Conservation (phyloP, 306 rosid genomes). For the Vigna hirtella region DNA sequence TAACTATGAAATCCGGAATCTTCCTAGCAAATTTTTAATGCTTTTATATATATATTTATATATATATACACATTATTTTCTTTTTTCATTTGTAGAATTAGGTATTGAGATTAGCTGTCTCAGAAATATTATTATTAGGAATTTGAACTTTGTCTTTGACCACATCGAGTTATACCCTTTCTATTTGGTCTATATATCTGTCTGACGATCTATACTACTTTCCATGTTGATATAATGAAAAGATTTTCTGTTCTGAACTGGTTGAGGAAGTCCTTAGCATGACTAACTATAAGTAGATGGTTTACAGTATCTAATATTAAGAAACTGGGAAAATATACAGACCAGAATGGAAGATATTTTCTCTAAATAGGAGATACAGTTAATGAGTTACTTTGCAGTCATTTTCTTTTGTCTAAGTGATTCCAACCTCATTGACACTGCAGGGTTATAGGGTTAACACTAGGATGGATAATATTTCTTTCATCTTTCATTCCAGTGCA, state of each 20-base stretch:
- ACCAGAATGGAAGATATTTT: not conserved
- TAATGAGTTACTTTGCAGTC: constrained; percentile 32
- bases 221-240: constrained; percentile 1
- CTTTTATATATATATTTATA: not conserved
- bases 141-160: constrained; percentile 32
- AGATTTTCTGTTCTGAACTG: not conserved
- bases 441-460: constrained; percentile 86
- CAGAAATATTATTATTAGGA: constrained; percentile 7
- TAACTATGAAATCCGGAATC: constrained; percentile 24
- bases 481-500: constrained; percentile 86
- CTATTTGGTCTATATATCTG: constrained; percentile 22
- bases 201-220: constrained; percentile 31
- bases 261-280: not conserved
- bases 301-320: not conserved
- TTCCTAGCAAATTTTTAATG: not conserved
- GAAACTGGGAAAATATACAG: not conserved
- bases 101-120: constrained; percentile 36
- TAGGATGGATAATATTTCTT: constrained; percentile 96
- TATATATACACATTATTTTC: too few species aligned
- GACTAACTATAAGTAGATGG: constrained; percentile 1
- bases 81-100: not conserved
- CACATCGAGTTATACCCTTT: not conserved
- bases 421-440: constrained; percentile 41
- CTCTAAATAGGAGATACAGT: constrained; percentile 1
- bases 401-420: constrained; percentile 31